These are phyloP conservation scores for Fusarium multiceps DNA, from an alignment of 2,329 filamentous ascomycete genomes.

Conservation along the genomic window DNA sequence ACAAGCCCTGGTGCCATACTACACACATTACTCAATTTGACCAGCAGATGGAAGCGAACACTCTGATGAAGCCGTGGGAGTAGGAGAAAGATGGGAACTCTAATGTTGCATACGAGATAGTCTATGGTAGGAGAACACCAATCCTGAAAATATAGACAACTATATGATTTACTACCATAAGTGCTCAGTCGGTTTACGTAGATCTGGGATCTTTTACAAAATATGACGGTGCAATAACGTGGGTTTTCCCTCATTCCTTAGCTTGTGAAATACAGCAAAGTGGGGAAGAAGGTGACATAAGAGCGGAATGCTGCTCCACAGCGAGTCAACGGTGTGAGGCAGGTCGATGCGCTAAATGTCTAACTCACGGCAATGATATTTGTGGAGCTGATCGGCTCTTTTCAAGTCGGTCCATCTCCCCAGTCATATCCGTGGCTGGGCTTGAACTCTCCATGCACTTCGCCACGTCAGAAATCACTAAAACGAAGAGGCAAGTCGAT, in stretches of 20 bases:
- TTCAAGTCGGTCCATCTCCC: not conserved
- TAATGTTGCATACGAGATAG: not conserved
- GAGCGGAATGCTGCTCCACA: not conserved
- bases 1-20: slow-evolving; percentile 79
- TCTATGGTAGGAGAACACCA: not conserved
- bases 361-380: not conserved
- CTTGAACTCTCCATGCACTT: not conserved
- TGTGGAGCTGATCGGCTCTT: not conserved
- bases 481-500: not conserved
- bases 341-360: not conserved
- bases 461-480: not conserved
- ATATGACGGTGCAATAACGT: not conserved
- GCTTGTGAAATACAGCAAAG: not conserved
- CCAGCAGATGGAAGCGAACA: slow-evolving; percentile 65
- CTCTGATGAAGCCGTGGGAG: slow-evolving; percentile 60
- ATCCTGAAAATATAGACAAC: accelerated
- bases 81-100: not conserved
- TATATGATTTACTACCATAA: not conserved
- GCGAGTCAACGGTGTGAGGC: too few relatives aligned
- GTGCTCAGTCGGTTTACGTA: not conserved
- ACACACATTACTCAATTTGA: slow-evolving; percentile 70
- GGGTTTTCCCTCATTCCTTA: not conserved
- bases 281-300: not conserved
- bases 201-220: accelerated
- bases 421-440: not conserved